Conservation (phyloP, 805 yeast species). For the Metschnikowia orientalis region DNA sequence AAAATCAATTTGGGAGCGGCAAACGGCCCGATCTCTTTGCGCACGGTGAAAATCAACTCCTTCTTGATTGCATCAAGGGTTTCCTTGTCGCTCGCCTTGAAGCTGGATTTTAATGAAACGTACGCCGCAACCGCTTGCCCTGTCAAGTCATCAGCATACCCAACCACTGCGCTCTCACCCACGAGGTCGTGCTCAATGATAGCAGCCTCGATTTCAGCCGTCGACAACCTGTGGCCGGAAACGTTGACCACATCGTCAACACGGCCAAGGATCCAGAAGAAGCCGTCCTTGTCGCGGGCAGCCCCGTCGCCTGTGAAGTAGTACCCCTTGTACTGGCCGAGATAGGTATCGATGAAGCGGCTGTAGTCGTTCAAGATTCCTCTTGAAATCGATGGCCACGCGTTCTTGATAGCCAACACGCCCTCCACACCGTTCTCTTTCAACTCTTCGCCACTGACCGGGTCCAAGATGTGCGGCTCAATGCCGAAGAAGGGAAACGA, state of each 20-base stretch:
- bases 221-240: constrained; percentile 95
- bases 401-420: constrained; percentile 79
- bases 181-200: constrained; percentile 74
- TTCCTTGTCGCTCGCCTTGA: constrained; percentile 44
- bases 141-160: constrained; percentile 89
- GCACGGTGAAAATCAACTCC: constrained; percentile 80
- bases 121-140: constrained; percentile 98
- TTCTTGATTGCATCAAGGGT: constrained; percentile 47
- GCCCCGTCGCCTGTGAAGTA: constrained; percentile 99
- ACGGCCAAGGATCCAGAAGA: constrained; percentile 96
- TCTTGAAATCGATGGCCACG: constrained; percentile 99
- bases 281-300: constrained; percentile 94
- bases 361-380: constrained; percentile 86
- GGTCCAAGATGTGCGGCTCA: constrained; percentile 86
- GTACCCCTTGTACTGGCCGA: constrained; percentile 87
- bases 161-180: constrained; percentile 95
- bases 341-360: constrained; percentile 85
- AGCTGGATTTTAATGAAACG: constrained; percentile 63
- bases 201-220: constrained; percentile 96
- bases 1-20: constrained; percentile 92
- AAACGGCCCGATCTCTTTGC: constrained; percentile 89
- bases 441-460: constrained; percentile 82
- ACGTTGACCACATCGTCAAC: constrained; percentile 98
- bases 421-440: constrained; percentile 92
- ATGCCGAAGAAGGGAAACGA: constrained; percentile 96